Conservation (phyloP, 2,329 filamentous ascomycete species). For the Daldinia sp. region DNA sequence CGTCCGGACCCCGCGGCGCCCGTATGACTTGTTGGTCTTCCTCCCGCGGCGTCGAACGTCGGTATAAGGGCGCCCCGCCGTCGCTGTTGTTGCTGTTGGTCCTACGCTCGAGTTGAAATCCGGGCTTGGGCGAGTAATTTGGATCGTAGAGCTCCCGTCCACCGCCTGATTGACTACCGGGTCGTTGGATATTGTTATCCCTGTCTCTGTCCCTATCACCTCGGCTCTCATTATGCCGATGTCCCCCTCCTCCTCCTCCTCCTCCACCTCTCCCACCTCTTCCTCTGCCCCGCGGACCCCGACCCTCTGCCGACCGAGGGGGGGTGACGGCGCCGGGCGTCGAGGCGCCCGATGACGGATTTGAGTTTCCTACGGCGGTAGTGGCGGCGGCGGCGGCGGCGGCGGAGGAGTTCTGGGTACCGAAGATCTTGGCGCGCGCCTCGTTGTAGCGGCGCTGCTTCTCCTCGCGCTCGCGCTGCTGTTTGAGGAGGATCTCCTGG, state of each 20-base stretch:
- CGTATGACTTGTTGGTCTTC: slow-evolving; percentile 78
- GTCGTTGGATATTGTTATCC: slow-evolving; percentile 43
- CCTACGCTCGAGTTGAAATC: slow-evolving; percentile 60
- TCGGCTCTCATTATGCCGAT: slow-evolving; percentile 48
- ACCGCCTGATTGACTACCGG: slow-evolving; percentile 51
- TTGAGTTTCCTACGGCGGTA: slow-evolving; percentile 47
- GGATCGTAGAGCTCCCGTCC: slow-evolving; percentile 81
- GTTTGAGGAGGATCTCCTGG: slow-evolving; percentile 82
- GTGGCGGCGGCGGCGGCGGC: too few species aligned
- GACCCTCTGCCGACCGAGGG: slow-evolving; percentile 62
- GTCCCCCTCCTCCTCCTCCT: slow-evolving; percentile 54
- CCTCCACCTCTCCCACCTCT: slow-evolving; percentile 55
- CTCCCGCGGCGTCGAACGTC: slow-evolving; percentile 64
- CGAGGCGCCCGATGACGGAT: slow-evolving; percentile 66
- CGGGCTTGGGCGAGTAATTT: slow-evolving; percentile 74
- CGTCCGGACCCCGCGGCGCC: slow-evolving; percentile 81
- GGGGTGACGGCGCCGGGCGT: slow-evolving; percentile 73
- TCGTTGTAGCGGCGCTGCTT: slow-evolving; percentile 93
- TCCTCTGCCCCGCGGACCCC: slow-evolving; percentile 63
- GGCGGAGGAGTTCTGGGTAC: slow-evolving; percentile 52
- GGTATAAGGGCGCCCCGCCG: slow-evolving; percentile 53
- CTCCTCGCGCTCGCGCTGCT: slow-evolving; percentile 84
- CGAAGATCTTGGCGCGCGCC: slow-evolving; percentile 87
- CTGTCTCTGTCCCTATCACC: slow-evolving; percentile 39
- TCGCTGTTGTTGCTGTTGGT: slow-evolving; percentile 50